phyloP scores from a whole-genome alignment of 805 yeast species.

The Ogataea wickerhamii region DNA sequence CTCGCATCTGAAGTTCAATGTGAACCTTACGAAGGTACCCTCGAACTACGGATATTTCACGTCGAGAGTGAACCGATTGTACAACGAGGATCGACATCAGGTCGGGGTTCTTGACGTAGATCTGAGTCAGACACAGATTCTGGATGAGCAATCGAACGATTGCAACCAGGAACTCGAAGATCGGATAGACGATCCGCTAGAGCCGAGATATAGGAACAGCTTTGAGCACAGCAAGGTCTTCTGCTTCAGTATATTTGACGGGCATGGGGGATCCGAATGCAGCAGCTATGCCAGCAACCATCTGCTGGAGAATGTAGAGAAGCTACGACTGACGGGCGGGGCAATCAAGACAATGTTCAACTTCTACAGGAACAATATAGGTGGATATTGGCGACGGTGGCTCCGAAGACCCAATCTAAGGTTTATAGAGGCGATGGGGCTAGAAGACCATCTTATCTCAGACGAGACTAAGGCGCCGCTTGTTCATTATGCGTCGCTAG shows the following conservation, averaged over 20 bases:
- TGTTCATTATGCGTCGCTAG: constrained; percentile 10
- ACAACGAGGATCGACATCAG: constrained; percentile 78
- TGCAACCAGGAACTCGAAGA: constrained; percentile 10
- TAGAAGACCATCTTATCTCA: constrained; percentile 11
- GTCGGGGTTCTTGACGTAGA: constrained; percentile 42
- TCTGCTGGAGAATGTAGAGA: constrained; percentile 53
- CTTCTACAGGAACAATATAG: constrained; percentile 57
- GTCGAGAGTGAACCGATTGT: constrained; percentile 68
- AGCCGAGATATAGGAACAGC: constrained; percentile 16
- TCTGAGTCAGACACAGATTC: constrained; percentile 11
- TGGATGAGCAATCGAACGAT: background rate
- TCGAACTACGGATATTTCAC: constrained; percentile 75
- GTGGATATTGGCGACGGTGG: constrained; percentile 86
- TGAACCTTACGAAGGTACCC: constrained; percentile 63
- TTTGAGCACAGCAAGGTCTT: constrained; percentile 41
- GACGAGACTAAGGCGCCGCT: constrained; percentile 6
- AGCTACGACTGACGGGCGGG: constrained; percentile 33
- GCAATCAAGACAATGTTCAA: constrained; percentile 41
- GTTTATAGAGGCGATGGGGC: constrained; percentile 20
- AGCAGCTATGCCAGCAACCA: constrained; percentile 54
- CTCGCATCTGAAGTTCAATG: constrained; percentile 37
- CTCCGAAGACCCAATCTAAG: constrained; percentile 38
- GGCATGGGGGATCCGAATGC: constrained; percentile 88
- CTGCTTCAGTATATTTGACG: constrained; percentile 80
- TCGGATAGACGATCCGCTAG: constrained; percentile 15